Evolutionary conservation across 78 protist genomes (phyloP).

Genomic region (Thecamonas trahens): DNA sequence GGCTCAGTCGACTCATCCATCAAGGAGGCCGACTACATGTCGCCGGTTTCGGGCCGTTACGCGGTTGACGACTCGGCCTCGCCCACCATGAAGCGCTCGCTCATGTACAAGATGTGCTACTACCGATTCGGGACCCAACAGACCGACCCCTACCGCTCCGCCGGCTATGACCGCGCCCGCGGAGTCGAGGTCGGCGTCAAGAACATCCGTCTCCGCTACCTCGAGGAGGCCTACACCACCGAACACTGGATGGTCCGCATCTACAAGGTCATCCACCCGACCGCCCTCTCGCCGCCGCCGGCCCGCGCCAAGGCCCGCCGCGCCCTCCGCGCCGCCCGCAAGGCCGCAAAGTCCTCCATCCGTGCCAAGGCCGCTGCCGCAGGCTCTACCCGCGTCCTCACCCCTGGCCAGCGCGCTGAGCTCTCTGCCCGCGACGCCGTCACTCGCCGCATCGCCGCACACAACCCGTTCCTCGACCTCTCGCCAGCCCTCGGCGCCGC

Average conservation of each 20-base stretch:
- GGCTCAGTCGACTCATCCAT: slow-evolving; percentile 14
- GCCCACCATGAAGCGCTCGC: slow-evolving; percentile 68
- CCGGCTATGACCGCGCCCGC: slow-evolving; percentile 92
- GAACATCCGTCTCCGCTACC: slow-evolving; percentile 55
- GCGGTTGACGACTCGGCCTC: slow-evolving; percentile 15
- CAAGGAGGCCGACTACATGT: slow-evolving; percentile 71
- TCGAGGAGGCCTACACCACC: slow-evolving; percentile 97
- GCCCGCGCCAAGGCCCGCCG: no score
- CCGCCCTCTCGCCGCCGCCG: slow-evolving; percentile 1
- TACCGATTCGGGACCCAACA: slow-evolving; percentile 85
- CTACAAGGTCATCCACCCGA: slow-evolving; percentile 89
- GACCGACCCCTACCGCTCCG: slow-evolving; percentile 49
- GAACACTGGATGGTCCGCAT: slow-evolving; percentile 94
- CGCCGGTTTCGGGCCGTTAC: slow-evolving; percentile 11
- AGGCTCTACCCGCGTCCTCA: no score
- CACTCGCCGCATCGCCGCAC: no score
- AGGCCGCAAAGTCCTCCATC: no score
- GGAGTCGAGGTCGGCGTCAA: slow-evolving; percentile 85
- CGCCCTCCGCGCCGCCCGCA: no score
- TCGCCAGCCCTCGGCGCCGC: no score
- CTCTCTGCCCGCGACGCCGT: no score
- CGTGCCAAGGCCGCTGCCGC: no score
- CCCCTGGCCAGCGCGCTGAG: no score
- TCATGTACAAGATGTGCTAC: slow-evolving; percentile 92
- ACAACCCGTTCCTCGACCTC: no score